These are phyloP conservation scores for Urochloa ruziziensis DNA, from an alignment of 176 grass and related monocot genomes.

Conservation along the genomic window DNA sequence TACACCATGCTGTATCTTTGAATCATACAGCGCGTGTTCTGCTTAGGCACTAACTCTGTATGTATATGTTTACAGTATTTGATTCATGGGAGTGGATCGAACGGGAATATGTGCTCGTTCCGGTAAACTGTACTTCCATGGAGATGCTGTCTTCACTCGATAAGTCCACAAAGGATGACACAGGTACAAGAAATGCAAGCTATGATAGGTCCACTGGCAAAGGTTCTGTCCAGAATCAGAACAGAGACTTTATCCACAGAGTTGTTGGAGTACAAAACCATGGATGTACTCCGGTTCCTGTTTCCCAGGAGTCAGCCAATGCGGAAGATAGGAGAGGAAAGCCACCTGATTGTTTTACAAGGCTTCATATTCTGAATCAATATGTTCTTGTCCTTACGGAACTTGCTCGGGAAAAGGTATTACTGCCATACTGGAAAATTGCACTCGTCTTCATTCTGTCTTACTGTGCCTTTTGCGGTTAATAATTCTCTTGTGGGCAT, in stretches of 20 bases:
- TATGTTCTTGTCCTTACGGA: constrained; percentile 55
- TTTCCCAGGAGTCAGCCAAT: constrained; percentile 5
- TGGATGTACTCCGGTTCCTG: constrained; percentile 20
- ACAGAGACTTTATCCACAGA: constrained; percentile 11
- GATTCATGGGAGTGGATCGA: constrained; percentile 79
- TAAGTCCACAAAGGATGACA: constrained; percentile 40
- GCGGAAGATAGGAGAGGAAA: constrained; percentile 40
- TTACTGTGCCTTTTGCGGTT: background rate
- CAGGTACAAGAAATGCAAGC: constrained; percentile 25
- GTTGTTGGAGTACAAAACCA: constrained; percentile 16
- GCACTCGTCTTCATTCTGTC: constrained; percentile 6
- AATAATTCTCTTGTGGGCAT: background rate
- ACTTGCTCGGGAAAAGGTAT: constrained; percentile 68
- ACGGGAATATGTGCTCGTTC: constrained; percentile 66
- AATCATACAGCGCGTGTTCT: constrained; percentile 1
- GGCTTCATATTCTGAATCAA: constrained; percentile 54
- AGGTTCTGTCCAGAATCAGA: constrained; percentile 35
- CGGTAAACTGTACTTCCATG: constrained; percentile 42
- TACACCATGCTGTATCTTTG: background rate
- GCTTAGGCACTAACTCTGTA: constrained; percentile 24
- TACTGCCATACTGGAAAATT: constrained; percentile 12
- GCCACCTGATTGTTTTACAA: constrained; percentile 37
- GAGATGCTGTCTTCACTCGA: constrained; percentile 48
- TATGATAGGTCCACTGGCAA: constrained; percentile 26
- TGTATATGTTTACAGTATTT: constrained; percentile 41